These are phyloP conservation scores for Globisporangium iwayamae DNA, from an alignment of 352 stramenopile genomes.

Conservation along the genomic window DNA sequence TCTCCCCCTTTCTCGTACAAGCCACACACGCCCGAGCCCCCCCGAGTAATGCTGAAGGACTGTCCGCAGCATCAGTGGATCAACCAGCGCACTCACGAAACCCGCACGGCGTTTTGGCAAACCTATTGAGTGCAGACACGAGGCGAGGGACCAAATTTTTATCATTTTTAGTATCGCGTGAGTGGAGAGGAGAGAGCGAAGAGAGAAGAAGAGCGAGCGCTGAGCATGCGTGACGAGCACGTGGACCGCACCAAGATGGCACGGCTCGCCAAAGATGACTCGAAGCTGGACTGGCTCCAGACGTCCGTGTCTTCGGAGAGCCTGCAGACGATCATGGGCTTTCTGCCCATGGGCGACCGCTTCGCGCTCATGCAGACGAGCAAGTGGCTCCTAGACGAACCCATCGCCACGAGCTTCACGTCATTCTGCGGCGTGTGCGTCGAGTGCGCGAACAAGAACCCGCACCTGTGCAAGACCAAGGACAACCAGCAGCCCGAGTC, in stretches of 20 bases:
- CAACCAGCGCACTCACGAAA: constrained; percentile 86
- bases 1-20: neutral
- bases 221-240: neutral
- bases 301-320: constrained; percentile 31
- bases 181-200: constrained; percentile 1
- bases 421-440: constrained; percentile 65
- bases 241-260: constrained; percentile 14
- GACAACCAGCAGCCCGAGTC: constrained; percentile 27
- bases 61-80: constrained; percentile 90
- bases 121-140: constrained; percentile 34
- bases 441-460: constrained; percentile 39
- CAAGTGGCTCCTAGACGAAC: constrained; percentile 37
- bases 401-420: constrained; percentile 32
- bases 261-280: neutral
- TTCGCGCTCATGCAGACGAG: constrained; percentile 51
- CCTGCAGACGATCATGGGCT: constrained; percentile 57
- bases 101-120: constrained; percentile 66
- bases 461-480: constrained; percentile 51
- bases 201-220: neutral
- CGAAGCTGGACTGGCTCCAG: constrained; percentile 7
- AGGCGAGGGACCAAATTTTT: constrained; percentile 5
- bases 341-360: constrained; percentile 50
- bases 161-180: neutral
- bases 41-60: constrained; percentile 76
- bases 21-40: neutral